Evolutionary conservation across 1,284 basidiomycete genomes (phyloP).

Genomic region (Gomphus bonarii): DNA sequence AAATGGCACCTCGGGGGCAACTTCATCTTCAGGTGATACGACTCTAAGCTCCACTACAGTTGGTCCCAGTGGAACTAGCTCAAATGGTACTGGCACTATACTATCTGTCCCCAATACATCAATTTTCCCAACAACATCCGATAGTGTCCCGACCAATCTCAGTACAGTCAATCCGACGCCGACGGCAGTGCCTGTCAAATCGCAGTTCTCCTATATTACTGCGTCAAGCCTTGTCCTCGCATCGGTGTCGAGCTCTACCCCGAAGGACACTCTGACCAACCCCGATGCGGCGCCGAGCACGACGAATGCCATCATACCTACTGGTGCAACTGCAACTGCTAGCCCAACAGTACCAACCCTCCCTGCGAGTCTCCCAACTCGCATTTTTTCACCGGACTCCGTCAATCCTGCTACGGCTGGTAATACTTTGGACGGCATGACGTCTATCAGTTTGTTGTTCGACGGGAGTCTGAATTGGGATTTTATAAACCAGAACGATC

Average conservation of each 20-base stretch:
- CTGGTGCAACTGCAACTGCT: conserved; percentile 18
- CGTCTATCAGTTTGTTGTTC: conserved; percentile 50
- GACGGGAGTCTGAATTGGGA: conserved; percentile 46
- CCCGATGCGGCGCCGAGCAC: conserved; percentile 11
- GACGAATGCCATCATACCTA: not conserved
- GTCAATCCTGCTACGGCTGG: conserved; percentile 13
- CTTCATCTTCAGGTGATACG: not conserved
- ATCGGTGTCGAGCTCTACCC: not conserved
- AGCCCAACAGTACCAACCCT: conserved; percentile 30
- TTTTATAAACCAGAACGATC: conserved; percentile 42
- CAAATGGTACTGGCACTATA: not conserved
- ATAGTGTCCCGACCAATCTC: not conserved
- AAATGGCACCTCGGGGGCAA: not conserved
- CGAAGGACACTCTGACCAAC: conserved; percentile 7
- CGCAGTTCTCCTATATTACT: conserved; percentile 10
- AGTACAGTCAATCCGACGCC: conserved; percentile 1
- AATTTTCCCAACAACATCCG: not conserved
- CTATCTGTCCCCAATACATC: not conserved
- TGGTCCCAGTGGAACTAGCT: not conserved
- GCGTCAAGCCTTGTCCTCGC: conserved; percentile 5
- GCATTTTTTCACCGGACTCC: conserved; percentile 41
- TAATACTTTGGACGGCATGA: conserved; percentile 27
- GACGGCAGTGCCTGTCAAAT: not conserved
- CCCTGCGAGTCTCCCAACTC: conserved; percentile 45
- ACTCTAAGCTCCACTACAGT: not conserved